phyloP scores from a whole-genome alignment of 1,284 basidiomycete species.

The Tilletia horrida region DNA sequence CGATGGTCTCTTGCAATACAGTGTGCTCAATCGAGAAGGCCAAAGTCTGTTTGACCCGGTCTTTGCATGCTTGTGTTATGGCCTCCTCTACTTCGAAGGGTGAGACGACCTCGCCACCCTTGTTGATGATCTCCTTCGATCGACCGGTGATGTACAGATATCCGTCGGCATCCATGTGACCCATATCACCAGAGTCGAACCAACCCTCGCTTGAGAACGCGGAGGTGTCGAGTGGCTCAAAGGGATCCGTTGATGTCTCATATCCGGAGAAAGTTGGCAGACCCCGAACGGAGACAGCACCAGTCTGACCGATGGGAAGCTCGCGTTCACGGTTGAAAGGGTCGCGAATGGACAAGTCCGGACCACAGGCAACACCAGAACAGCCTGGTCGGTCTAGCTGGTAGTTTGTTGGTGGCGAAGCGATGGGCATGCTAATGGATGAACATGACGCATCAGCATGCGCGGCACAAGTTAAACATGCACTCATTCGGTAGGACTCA shows the following conservation, averaged over 20 bases:
- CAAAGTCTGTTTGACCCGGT: conserved; percentile 53
- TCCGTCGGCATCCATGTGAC: conserved; percentile 55
- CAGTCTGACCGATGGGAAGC: conserved; percentile 49
- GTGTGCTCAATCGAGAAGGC: conserved; percentile 54
- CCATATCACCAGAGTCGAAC: conserved; percentile 55
- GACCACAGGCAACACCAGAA: conserved; percentile 53
- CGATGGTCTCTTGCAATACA: conserved; percentile 55
- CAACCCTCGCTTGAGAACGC: conserved; percentile 52
- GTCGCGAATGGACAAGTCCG: conserved; percentile 52
- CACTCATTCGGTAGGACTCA: conserved; percentile 15
- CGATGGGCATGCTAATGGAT: conserved; percentile 49
- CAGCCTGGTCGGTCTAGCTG: conserved; percentile 54
- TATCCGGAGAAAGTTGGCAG: conserved; percentile 54
- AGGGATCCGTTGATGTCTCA: conserved; percentile 43
- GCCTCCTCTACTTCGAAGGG: conserved; percentile 55
- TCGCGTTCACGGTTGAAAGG: conserved; percentile 51
- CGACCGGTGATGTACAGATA: conserved; percentile 55
- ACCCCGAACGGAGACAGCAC: conserved; percentile 51
- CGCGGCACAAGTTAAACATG: not conserved
- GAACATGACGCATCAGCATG: not conserved
- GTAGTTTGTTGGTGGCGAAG: conserved; percentile 53
- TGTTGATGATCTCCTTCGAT: conserved; percentile 56
- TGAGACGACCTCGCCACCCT: conserved; percentile 54
- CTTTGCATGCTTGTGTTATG: conserved; percentile 51
- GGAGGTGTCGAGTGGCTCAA: conserved; percentile 50